Conservation (phyloP, 2,329 filamentous ascomycete species). For the Pleoardoris graminearum region DNA sequence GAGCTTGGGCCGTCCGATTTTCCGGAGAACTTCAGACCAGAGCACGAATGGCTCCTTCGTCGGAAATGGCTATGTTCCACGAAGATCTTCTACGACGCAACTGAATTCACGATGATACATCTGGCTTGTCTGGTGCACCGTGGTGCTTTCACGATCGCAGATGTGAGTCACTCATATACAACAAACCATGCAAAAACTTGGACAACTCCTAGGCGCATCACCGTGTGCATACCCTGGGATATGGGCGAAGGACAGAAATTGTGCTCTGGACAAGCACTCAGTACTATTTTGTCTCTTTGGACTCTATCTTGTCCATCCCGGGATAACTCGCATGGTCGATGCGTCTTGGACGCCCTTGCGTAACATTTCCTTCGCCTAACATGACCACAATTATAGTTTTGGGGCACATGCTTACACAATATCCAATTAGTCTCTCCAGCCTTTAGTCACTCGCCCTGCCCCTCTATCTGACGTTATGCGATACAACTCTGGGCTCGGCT, state of each 20-base stretch:
- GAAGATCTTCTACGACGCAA: constrained; percentile 13
- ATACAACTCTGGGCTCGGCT: not conserved
- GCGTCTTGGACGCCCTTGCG: too few relatives aligned
- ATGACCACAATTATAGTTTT: too few relatives aligned
- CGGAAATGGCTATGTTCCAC: constrained; percentile 9
- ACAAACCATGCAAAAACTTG: too few relatives aligned
- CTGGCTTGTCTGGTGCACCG: not conserved
- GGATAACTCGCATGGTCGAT: too few relatives aligned
- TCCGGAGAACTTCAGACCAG: not conserved
- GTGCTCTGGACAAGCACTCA: too few relatives aligned
- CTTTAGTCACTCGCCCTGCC: not conserved
- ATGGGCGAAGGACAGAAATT: too few relatives aligned
- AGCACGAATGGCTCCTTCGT: constrained; percentile 7
- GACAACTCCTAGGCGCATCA: too few relatives aligned
- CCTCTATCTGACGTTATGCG: not conserved
- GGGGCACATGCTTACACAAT: not conserved
- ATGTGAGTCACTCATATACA: not conserved
- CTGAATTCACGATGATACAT: constrained; percentile 13
- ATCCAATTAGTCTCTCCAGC: not conserved
- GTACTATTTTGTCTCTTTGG: too few relatives aligned
- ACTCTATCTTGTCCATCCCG: too few relatives aligned
- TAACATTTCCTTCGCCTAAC: too few relatives aligned
- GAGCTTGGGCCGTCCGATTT: not conserved
- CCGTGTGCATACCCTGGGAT: too few relatives aligned
- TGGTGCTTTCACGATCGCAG: not conserved